Evolutionary conservation across 2,329 filamentous ascomycete species (phyloP).

Genomic region (Phialophora chinensis): DNA sequence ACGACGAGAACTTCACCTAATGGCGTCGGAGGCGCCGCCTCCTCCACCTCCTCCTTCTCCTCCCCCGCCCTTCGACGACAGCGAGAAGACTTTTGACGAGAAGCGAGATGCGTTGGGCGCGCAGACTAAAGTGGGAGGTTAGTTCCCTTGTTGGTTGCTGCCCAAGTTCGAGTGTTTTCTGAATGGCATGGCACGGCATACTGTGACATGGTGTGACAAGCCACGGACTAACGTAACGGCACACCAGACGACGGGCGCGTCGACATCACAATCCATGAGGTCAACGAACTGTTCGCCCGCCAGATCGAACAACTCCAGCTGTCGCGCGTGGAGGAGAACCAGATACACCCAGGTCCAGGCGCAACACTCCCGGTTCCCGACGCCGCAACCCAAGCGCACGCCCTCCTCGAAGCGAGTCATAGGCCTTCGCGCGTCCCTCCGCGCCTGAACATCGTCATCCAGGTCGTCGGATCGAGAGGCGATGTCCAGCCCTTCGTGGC

Average conservation of each 20-base stretch:
- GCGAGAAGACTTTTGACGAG: conserved; percentile 15
- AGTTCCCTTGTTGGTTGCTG: not conserved
- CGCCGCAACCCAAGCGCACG: not conserved
- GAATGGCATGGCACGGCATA: too few relatives aligned
- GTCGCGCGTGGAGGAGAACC: conserved; percentile 49
- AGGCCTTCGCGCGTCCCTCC: conserved; percentile 61
- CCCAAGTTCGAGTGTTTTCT: not conserved
- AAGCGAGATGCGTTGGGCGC: conserved; percentile 20
- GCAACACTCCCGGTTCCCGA: not conserved
- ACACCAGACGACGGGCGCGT: conserved; percentile 72
- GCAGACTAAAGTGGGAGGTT: conserved; percentile 22
- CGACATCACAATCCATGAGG: conserved; percentile 78
- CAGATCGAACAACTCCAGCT: conserved; percentile 55
- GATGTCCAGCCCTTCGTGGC: conserved; percentile 79
- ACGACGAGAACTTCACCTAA: not conserved
- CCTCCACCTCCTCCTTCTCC: not conserved
- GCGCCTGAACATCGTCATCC: conserved; percentile 76
- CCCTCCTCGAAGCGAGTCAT: conserved; percentile 68
- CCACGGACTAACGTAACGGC: not conserved
- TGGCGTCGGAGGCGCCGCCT: conserved; percentile 10
- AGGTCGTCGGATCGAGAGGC: conserved; percentile 75
- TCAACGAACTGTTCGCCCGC: conserved; percentile 67
- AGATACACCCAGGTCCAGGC: conserved; percentile 58
- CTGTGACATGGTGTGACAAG: not conserved
- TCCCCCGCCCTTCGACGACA: not conserved